phyloP scores from a whole-genome alignment of 768 basidiomycete species.

The Trametes meyenii region DNA sequence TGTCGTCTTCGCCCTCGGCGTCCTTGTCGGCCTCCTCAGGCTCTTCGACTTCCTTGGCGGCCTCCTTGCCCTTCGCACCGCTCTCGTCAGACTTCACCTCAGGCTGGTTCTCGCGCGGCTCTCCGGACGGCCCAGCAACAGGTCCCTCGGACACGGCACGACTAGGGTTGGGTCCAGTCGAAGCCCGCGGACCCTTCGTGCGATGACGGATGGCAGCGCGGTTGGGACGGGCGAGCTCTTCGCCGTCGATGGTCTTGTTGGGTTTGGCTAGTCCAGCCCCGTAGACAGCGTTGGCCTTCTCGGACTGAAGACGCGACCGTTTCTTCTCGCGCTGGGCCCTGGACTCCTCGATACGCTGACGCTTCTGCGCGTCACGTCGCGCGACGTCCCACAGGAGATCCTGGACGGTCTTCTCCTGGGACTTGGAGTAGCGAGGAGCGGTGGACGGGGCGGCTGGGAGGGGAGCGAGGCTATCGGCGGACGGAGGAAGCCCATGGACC shows the following conservation, averaged over 20 bases:
- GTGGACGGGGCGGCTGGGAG: not conserved
- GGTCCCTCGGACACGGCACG: no score
- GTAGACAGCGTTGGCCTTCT: not conserved
- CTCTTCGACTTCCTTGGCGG: not conserved
- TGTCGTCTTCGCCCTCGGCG: no score
- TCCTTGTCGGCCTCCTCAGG: constrained; percentile 2
- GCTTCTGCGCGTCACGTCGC: not conserved
- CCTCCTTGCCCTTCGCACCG: not conserved
- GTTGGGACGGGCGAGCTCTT: no score
- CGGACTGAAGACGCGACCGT: not conserved
- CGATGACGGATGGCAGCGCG: no score
- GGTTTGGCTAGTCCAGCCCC: not conserved
- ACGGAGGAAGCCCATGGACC: not conserved
- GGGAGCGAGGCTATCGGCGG: not conserved
- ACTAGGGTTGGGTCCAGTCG: no score
- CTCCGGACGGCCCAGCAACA: no score
- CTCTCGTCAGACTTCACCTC: no score
- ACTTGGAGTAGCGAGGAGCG: not conserved
- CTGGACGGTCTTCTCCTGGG: not conserved
- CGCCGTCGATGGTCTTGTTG: not conserved
- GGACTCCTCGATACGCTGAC: not conserved
- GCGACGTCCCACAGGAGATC: not conserved
- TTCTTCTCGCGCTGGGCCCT: not conserved
- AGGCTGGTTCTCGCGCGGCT: no score
- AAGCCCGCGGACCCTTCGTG: no score